A percentile compares a stretch with the other conserved stretches of the same genome.
These are phyloP conservation scores for Fomitopsis betulina DNA, from an alignment of 1,284 basidiomycete species.

Conservation along the genomic window DNA sequence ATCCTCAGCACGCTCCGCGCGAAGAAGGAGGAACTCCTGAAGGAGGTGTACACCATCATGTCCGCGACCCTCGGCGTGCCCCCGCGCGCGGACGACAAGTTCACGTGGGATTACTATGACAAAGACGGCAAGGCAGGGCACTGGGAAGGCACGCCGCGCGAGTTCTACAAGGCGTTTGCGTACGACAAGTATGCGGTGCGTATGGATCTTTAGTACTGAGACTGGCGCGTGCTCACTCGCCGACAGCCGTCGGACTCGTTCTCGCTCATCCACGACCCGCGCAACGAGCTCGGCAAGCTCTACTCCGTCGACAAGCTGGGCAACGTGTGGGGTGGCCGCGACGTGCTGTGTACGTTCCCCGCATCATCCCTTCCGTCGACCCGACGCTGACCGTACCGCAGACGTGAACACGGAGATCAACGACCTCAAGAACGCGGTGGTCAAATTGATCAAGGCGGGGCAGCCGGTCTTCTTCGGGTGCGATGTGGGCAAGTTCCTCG, in stretches of 20 bases:
- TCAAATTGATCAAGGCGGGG: slow-evolving; percentile 85
- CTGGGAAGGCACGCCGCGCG: slow-evolving; percentile 77
- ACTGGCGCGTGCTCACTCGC: neutral
- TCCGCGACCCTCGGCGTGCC: slow-evolving; percentile 84
- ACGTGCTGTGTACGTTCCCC: slow-evolving; percentile 67
- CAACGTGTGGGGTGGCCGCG: slow-evolving; percentile 84
- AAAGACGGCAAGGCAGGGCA: slow-evolving; percentile 71
- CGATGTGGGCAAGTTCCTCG: slow-evolving; percentile 80
- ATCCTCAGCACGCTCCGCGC: slow-evolving; percentile 52
- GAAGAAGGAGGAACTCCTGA: slow-evolving; percentile 82
- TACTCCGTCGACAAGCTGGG: slow-evolving; percentile 93
- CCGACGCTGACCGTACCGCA: slow-evolving; percentile 25
- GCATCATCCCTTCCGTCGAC: neutral
- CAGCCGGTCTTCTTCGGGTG: slow-evolving; percentile 95
- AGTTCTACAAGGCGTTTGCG: slow-evolving; percentile 62
- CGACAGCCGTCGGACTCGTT: slow-evolving; percentile 60
- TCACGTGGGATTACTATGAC: slow-evolving; percentile 90
- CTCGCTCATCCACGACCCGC: slow-evolving; percentile 93
- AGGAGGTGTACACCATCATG: slow-evolving; percentile 85
- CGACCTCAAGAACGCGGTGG: slow-evolving; percentile 76
- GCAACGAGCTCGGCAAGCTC: slow-evolving; percentile 79
- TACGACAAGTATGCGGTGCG: slow-evolving; percentile 51
- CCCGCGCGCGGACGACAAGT: slow-evolving; percentile 63
- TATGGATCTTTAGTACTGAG: slow-evolving; percentile 3
- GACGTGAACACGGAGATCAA: slow-evolving; percentile 88